Conservation (phyloP, 306 rosid genomes). For the Lupinus albus region DNA sequence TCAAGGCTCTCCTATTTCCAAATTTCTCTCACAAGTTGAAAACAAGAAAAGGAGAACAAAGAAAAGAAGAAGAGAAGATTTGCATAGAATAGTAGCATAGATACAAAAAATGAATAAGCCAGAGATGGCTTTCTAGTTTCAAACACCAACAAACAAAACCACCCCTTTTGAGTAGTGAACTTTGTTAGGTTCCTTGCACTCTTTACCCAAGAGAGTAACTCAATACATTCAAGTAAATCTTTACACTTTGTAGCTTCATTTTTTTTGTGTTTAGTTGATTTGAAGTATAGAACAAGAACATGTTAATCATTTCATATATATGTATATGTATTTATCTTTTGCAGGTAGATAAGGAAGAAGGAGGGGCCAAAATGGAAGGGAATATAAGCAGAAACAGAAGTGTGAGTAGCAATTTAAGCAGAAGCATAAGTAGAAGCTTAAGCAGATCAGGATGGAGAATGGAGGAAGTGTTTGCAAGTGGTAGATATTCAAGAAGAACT, state of each 20-base stretch:
- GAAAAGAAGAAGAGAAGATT: not conserved
- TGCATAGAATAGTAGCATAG: not conserved
- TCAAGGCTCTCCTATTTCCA: constrained; percentile 6
- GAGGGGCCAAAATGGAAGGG: constrained; percentile 51
- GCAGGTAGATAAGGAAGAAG: not conserved
- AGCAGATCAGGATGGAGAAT: constrained; percentile 69
- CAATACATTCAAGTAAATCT: constrained; percentile 36
- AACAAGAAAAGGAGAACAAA: constrained; percentile 1
- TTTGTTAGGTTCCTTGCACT: not conserved
- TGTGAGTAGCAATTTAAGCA: constrained; percentile 27
- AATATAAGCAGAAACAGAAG: no score
- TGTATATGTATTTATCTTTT: no score
- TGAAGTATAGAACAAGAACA: not conserved
- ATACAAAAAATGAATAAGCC: not conserved
- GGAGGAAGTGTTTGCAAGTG: constrained; percentile 65
- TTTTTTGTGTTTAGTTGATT: constrained; percentile 15
- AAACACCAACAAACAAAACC: constrained; percentile 6
- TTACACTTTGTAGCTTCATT: constrained; percentile 7
- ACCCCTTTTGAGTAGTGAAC: not conserved
- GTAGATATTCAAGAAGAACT: constrained; percentile 58
- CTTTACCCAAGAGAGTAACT: constrained; percentile 6
- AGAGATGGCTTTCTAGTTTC: constrained; percentile 6
- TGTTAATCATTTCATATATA: no score
- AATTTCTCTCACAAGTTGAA: constrained; percentile 2
- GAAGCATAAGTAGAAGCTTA: constrained; percentile 60